Evolutionary conservation across 2,329 filamentous ascomycete genomes (phyloP), one percentile per base, ranked within the genome.

Genomic region (Incumbomyces delicatus): DNA sequence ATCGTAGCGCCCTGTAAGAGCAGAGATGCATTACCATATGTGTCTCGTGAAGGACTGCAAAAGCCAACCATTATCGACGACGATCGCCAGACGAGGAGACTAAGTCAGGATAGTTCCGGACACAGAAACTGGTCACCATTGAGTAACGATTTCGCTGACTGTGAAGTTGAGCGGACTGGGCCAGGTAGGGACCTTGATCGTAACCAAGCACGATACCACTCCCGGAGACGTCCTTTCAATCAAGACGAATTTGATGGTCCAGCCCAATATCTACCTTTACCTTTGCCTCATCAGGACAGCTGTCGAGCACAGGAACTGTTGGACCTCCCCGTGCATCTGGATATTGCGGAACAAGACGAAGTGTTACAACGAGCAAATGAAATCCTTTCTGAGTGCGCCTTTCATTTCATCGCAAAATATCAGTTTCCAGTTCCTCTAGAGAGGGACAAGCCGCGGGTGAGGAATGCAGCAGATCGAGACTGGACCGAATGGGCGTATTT

Each of bases 401-500:
- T 84, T 72, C 85, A 94, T 67, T 94, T 94, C 66, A 82, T 94
- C 58, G 87, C 87, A 58, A 88, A 87, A 66, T 92, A 92, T 63
- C 86, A 90, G 66, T 94, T 94, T 62, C 87, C 87, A 11, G 88
- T 94, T 56, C 87, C 87, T 10, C 67, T 92, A 58, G 85, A 87
- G 48, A 78, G 84, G 63, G 85, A 90, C 63, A 88, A 88, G 77
- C 77, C 85, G 56, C 82, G 83, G 47, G 76, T 89, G 44, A 80
- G 84, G 62, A 71, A 80, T 38, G 80, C 85, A 29, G 80, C 81
- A 59, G 85, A 89, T 66, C 76, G 85, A 52, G 87, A 92, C 64
- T 94, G 87, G 87, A 90, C 85, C 38, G 87, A 94, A 67, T 94
- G 87, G 87, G 87, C 90, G 47, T 87, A 89, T 64, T 76, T 94